phyloP scores from a whole-genome alignment of 2,329 filamentous ascomycete species.

The Epichloe glyceriae region DNA sequence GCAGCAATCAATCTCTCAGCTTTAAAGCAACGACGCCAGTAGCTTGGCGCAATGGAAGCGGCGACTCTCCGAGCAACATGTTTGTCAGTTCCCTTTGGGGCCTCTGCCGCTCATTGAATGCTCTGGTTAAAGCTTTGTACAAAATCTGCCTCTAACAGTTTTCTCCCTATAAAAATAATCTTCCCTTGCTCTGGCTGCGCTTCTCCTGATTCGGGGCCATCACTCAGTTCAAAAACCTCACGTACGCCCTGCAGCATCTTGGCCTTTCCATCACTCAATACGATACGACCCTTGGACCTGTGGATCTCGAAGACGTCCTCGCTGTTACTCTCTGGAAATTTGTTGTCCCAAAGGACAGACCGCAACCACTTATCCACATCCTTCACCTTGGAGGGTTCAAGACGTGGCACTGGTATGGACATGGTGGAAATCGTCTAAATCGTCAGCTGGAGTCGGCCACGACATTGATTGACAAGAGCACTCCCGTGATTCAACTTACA shows the following conservation, averaged over 20 bases:
- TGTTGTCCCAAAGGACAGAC: slow-evolving; percentile 69
- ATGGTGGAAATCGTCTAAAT: slow-evolving; percentile 70
- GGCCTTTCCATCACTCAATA: slow-evolving; percentile 47
- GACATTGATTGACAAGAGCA: background rate
- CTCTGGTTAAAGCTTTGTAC: slow-evolving; percentile 27
- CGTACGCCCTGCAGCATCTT: slow-evolving; percentile 84
- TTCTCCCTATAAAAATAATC: slow-evolving; percentile 50
- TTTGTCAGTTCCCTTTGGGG: too few relatives aligned
- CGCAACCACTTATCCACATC: slow-evolving; percentile 71
- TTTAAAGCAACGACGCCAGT: background rate
- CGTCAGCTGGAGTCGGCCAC: slow-evolving; percentile 8
- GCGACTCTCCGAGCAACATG: background rate
- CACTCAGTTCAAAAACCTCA: slow-evolving; percentile 85
- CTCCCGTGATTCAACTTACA: slow-evolving; percentile 31
- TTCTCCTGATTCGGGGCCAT: slow-evolving; percentile 31
- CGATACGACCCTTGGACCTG: slow-evolving; percentile 69
- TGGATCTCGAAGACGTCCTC: slow-evolving; percentile 60
- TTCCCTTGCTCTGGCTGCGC: slow-evolving; percentile 32
- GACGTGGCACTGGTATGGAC: slow-evolving; percentile 50
- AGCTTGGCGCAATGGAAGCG: background rate
- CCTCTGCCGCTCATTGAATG: slow-evolving; percentile 9
- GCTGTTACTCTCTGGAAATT: slow-evolving; percentile 35
- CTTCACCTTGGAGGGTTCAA: slow-evolving; percentile 44
- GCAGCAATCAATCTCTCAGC: background rate
- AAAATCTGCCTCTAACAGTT: slow-evolving; percentile 39